These are phyloP conservation scores for Scutellaria baicalensis DNA, from an alignment of 257 asterid species.

Conservation along the genomic window DNA sequence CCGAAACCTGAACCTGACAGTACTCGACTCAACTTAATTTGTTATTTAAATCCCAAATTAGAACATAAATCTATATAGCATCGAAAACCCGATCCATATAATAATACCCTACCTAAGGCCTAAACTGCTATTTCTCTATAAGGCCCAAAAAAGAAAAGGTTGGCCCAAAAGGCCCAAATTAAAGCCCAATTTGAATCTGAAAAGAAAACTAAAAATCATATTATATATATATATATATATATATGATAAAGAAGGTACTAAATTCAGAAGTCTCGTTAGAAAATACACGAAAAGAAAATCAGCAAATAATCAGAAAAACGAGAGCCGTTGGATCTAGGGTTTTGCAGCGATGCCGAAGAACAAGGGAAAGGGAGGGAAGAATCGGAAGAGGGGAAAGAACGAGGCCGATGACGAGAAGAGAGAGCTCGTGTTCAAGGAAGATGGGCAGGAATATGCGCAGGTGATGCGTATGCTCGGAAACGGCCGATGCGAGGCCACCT, in stretches of 20 bases:
- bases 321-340: constrained; percentile 36
- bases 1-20: too few relatives aligned
- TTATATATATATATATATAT: not conserved
- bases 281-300: not conserved
- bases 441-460: constrained; percentile 96
- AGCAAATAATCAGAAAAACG: not conserved
- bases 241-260: not conserved
- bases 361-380: constrained; percentile 99
- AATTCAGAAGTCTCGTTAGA: not conserved
- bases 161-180: not conserved
- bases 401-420: constrained; percentile 95
- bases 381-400: constrained; percentile 94
- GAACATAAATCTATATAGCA: too few relatives aligned
- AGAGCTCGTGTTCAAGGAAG: constrained; percentile 91
- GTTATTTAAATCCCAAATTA: too few relatives aligned
- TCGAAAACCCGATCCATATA: too few relatives aligned
- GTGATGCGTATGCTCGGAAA: constrained; percentile 88
- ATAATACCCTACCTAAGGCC: too few relatives aligned
- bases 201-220: too few relatives aligned
- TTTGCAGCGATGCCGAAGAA: constrained; percentile 77
- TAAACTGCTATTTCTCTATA: not conserved
- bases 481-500: constrained; percentile 86
- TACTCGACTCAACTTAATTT: too few relatives aligned
- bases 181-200: not conserved
- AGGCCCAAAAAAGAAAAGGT: not conserved